phyloP scores from a whole-genome alignment of 441 rosid genomes.

The Gossypium davidsonii region DNA sequence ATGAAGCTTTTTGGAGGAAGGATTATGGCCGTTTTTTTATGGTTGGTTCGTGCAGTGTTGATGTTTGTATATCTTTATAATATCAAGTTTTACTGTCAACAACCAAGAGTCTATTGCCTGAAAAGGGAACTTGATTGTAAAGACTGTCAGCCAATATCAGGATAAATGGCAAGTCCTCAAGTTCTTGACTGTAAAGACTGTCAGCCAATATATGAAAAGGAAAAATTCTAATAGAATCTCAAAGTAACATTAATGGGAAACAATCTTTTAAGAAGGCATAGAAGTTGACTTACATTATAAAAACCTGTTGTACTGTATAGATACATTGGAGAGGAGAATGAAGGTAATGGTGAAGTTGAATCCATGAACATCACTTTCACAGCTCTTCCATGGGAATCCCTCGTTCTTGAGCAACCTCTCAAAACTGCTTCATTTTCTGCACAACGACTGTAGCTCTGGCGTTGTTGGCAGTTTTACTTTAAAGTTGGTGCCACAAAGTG shows the following conservation, averaged over 20 bases:
- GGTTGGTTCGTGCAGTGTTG: not conserved
- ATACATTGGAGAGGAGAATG: not conserved
- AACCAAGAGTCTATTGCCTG: too few relatives aligned
- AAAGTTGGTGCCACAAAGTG: slow-evolving; percentile 69
- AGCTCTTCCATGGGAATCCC: slow-evolving; percentile 93
- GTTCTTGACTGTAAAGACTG: not conserved
- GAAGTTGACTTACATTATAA: slow-evolving; percentile 13
- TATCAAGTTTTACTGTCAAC: not conserved
- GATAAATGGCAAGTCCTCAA: not conserved
- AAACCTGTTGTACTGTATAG: slow-evolving; percentile 18
- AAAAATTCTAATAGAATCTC: not conserved
- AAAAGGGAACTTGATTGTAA: not conserved
- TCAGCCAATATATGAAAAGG: not conserved
- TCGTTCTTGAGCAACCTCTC: slow-evolving; percentile 77
- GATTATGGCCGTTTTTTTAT: too few relatives aligned
- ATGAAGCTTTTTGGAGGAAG: too few relatives aligned
- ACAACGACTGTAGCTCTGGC: slow-evolving; percentile 84
- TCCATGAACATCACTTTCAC: slow-evolving; percentile 49
- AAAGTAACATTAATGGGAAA: not conserved
- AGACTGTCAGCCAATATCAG: not conserved
- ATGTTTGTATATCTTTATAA: not conserved
- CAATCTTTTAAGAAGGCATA: not conserved
- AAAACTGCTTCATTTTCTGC: slow-evolving; percentile 73
- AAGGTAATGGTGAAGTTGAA: not conserved
- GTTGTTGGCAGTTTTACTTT: slow-evolving; percentile 79